phyloP scores from a whole-genome alignment of 78 protist genomes.

The Dictyostelium purpureum region DNA sequence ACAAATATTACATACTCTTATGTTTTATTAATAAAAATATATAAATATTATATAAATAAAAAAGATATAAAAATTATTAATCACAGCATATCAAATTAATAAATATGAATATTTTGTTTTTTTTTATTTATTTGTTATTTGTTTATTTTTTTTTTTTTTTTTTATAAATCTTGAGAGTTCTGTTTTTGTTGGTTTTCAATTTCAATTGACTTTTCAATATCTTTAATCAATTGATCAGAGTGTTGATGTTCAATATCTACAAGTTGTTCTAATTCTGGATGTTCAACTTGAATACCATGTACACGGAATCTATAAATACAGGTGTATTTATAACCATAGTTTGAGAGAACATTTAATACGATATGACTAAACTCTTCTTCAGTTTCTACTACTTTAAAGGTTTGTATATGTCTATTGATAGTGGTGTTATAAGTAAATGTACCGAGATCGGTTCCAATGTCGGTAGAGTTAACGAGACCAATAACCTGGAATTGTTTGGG shows the following conservation, averaged over 20 bases:
- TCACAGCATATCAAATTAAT: background rate
- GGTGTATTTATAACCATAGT: constrained; percentile 45
- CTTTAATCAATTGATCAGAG: background rate
- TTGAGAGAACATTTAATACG: constrained; percentile 1
- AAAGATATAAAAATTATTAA: background rate
- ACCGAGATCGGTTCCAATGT: constrained; percentile 25
- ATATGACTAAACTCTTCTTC: constrained; percentile 18
- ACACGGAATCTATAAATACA: constrained; percentile 59
- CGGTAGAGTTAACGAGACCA: constrained; percentile 35
- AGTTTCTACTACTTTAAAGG: constrained; percentile 4
- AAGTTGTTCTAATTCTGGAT: constrained; percentile 4
- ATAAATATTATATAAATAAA: background rate
- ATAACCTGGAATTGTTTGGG: constrained; percentile 18
- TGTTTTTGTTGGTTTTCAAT: background rate
- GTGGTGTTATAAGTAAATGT: background rate
- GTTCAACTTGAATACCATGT: constrained; percentile 14
- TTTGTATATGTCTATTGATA: constrained; percentile 31
- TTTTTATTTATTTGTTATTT: background rate
- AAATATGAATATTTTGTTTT: background rate
- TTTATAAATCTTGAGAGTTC: background rate
- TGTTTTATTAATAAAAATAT: constrained; percentile 28
- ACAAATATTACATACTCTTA: constrained; percentile 49
- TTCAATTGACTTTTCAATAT: no score
- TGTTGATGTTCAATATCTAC: background rate
- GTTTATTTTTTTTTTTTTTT: background rate